Percentiles rank a stretch among this genome's conserved stretches.
phyloP scores from a whole-genome alignment of 169 alveolate species.

The Cryptosporidium bovis region DNA sequence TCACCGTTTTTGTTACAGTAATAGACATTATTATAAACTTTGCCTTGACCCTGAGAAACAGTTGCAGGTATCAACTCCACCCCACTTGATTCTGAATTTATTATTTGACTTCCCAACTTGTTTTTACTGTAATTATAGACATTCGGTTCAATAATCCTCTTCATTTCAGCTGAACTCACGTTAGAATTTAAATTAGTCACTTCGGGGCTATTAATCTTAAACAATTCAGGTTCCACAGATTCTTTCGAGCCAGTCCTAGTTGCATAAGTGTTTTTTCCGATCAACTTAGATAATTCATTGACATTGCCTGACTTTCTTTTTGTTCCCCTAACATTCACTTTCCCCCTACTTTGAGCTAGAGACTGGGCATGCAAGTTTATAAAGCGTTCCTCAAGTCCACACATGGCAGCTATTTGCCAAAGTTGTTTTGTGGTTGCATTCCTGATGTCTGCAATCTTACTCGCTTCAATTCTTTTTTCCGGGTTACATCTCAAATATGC shows the following conservation, averaged over 20 bases:
- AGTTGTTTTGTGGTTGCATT: constrained; percentile 73
- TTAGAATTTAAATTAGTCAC: no score
- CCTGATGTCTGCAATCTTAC: constrained; percentile 66
- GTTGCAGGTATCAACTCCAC: no score
- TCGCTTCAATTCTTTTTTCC: constrained; percentile 62
- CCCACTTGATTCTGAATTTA: no score
- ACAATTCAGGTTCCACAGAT: constrained; percentile 2
- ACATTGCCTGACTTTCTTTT: constrained; percentile 25
- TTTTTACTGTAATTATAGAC: no score
- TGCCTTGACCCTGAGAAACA: no score
- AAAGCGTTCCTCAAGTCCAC: constrained; percentile 73
- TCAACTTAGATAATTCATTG: background rate
- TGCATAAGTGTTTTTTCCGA: background rate
- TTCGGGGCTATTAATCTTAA: no score
- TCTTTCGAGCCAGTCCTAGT: background rate
- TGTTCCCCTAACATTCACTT: constrained; percentile 40
- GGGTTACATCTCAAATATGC: constrained; percentile 67
- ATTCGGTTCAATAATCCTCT: no score
- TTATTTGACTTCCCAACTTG: no score
- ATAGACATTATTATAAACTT: no score
- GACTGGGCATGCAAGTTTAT: constrained; percentile 68
- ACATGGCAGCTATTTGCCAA: constrained; percentile 75
- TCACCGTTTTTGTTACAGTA: no score
- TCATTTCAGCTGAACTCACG: no score
- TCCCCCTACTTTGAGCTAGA: constrained; percentile 65